Base-by-base conservation (phyloP, 2,329 filamentous ascomycete genomes). In the Epichloe gansuensis region DNA sequence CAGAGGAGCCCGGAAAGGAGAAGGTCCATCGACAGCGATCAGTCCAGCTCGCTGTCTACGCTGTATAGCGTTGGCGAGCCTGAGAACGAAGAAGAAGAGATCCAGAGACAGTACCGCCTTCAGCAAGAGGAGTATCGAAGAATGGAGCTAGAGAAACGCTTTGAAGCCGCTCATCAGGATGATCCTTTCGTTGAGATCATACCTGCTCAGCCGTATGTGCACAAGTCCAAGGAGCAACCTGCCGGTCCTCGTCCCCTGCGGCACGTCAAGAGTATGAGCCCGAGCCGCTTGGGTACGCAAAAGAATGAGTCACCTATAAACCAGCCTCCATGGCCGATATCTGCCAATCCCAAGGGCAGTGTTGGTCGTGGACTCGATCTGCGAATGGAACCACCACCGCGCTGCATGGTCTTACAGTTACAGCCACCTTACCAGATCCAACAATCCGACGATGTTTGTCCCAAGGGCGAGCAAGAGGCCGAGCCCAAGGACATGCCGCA, bases 11-110 rank as follows among this genome's bases (percentile, higher is more conserved):
- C 57, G 0, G 53, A 58, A 15, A 55, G 62, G 51, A 62, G 60
- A n/a, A 52, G 49, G 4, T 74, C 72, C 0, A 52, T 61, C 4
- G 65, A 69, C 4, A 77, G 73, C 55, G 68, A 74, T 8, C 64
- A 69, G 13, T 78, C 75, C 0, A 79, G 75, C 40, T 72, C 75
- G 2, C 64, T 81, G 5, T 81, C 77, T 4, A 81, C 77, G 0
- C 61, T 81, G 5, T 78, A 79, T 55, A 80, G 76, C 53, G 74
- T 73, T 47, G 74, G 76, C 34, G 75, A 78, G 50, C 64, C 67
- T 1, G 69, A 73, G 8, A 68, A 71, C 6, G 64, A 64, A 17
- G 53, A 50, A 7, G 44, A 53, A 34, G 41, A 56, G 39, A 41
- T 47, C 11, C 36, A 51, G 21, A 50, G 44, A 15, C 53, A 41